Evolutionary conservation across 495 filamentous ascomycete species (phyloP).

Genomic region (Lasiosphaeriaceae sp.): DNA sequence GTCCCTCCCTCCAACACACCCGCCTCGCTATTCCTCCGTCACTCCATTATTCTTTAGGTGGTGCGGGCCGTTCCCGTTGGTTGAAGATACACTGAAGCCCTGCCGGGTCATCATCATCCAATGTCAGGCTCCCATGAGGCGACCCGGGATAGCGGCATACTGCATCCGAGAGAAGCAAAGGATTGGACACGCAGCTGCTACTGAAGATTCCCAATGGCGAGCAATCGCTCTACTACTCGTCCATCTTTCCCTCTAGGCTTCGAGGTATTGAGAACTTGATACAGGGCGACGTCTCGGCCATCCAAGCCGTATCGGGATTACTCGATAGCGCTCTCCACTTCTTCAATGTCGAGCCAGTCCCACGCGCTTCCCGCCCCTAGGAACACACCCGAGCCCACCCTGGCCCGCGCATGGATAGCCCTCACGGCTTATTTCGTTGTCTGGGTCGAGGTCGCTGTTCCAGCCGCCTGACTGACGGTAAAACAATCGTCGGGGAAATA

Average conservation of each 20-base stretch:
- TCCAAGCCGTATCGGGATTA: background rate
- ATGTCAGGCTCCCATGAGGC: background rate
- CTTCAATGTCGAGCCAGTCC: background rate
- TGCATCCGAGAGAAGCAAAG: slow-evolving; percentile 1
- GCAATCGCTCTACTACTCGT: slow-evolving; percentile 6
- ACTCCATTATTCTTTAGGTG: too few species aligned
- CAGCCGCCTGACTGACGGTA: slow-evolving; percentile 11
- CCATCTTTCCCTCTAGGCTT: too few species aligned
- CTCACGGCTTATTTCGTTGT: slow-evolving; percentile 5
- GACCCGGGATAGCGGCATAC: slow-evolving; percentile 1
- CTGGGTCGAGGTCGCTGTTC: slow-evolving; percentile 5
- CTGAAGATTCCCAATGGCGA: slow-evolving; percentile 4
- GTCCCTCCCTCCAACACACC: too few species aligned
- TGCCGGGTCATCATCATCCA: background rate
- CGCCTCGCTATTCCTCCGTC: too few species aligned
- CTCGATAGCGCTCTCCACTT: slow-evolving; percentile 3
- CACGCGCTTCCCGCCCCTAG: background rate
- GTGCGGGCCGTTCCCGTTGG: too few species aligned
- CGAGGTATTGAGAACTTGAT: too few species aligned
- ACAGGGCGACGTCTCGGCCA: background rate
- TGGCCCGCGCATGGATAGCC: background rate
- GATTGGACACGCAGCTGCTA: slow-evolving; percentile 1
- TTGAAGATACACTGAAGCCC: too few species aligned
- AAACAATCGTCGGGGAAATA: slow-evolving; percentile 19
- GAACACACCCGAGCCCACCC: background rate